Percentiles rank a stretch among this genome's conserved stretches.
Conservation (phyloP, 1,284 basidiomycete genomes). For the Rhodotorula sp. region DNA sequence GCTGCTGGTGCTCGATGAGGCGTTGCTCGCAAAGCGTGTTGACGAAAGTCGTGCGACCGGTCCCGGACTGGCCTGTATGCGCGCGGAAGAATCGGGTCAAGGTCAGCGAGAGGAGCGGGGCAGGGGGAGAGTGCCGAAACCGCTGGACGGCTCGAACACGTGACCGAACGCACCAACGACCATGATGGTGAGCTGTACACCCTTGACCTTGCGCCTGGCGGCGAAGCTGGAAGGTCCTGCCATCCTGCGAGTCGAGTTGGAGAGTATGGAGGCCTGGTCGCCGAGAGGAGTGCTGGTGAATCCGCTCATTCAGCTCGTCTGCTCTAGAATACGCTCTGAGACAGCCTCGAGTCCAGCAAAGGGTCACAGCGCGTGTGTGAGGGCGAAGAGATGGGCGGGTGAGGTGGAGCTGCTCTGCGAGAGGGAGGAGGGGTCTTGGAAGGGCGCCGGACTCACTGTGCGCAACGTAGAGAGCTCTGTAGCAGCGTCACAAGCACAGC, state of each 20-base stretch:
- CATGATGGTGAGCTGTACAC: conserved; percentile 20
- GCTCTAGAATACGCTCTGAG: too few species aligned
- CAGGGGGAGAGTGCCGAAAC: neutral
- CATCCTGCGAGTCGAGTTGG: neutral
- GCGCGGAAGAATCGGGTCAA: neutral
- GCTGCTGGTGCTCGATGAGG: conserved; percentile 65
- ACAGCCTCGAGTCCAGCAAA: neutral
- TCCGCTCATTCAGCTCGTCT: neutral
- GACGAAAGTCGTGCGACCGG: conserved; percentile 94
- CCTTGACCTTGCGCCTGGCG: conserved; percentile 23
- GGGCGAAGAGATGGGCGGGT: neutral
- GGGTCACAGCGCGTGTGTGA: neutral
- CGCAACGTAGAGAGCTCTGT: too few species aligned
- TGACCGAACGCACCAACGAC: conserved; percentile 14
- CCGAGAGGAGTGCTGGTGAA: neutral
- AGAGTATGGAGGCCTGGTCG: neutral
- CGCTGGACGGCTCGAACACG: neutral
- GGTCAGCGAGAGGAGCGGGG: neutral
- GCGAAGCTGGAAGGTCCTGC: conserved; percentile 9
- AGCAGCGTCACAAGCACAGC: too few species aligned
- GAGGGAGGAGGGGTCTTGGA: too few species aligned
- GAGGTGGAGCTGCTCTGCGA: neutral
- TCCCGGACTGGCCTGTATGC: conserved; percentile 80
- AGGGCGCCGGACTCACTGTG: too few species aligned
- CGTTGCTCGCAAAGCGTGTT: conserved; percentile 84